A percentile compares a stretch with the other conserved stretches of the same genome.
phyloP scores from a whole-genome alignment of 345 rosid genomes.

The Eucalyptus polybractea region DNA sequence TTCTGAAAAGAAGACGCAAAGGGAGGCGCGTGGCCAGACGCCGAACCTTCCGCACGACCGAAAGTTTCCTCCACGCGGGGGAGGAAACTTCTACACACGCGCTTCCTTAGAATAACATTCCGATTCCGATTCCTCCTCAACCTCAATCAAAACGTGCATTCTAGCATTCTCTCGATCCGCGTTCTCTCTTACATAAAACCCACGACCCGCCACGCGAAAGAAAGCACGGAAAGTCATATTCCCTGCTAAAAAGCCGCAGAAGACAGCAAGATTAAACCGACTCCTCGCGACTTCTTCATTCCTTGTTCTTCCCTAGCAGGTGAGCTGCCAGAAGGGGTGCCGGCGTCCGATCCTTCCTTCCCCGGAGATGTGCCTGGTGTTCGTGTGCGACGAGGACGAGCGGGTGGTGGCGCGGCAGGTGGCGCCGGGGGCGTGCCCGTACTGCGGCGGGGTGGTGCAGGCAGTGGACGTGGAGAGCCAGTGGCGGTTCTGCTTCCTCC shows the following conservation, averaged over 20 bases:
- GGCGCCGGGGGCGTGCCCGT: constrained; percentile 85
- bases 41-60: neutral
- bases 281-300: neutral
- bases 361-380: constrained; percentile 67
- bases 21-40: too few species aligned
- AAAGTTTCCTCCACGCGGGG: neutral
- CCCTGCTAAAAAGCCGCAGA: neutral
- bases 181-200: too few species aligned
- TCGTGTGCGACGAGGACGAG: constrained; percentile 87
- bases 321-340: too few species aligned
- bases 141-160: neutral
- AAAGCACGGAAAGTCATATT: neutral
- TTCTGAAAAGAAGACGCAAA: too few species aligned
- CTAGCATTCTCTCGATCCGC: neutral
- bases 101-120: neutral
- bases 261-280: neutral
- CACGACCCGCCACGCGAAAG: too few species aligned
- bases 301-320: too few species aligned
- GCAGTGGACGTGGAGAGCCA: constrained; percentile 61
- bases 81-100: neutral
- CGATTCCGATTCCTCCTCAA: neutral
- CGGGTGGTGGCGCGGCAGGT: constrained; percentile 55
- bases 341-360: too few species aligned
- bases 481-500: constrained; percentile 88
- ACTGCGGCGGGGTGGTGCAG: constrained; percentile 79